phyloP scores from a whole-genome alignment of 345 rosid genomes.

The Melaleuca alternifolia region DNA sequence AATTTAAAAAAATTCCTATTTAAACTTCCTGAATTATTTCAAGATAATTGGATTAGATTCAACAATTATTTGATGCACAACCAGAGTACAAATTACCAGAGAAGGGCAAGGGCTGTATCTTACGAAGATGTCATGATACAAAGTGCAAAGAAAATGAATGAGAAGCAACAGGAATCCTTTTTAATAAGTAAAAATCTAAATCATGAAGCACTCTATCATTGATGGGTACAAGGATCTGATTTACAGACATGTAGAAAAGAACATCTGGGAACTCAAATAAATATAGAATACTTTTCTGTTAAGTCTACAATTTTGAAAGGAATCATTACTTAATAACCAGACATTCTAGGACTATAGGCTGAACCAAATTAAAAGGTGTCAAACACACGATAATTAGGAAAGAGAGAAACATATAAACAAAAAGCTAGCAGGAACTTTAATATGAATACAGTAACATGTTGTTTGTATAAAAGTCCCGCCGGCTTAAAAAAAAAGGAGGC shows the following conservation, averaged over 20 bases:
- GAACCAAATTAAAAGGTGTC: neutral
- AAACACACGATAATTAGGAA: neutral
- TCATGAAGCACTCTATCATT: neutral
- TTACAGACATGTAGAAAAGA: neutral
- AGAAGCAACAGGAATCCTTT: neutral
- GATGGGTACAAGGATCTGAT: neutral
- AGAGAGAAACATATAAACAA: neutral
- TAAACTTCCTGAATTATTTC: neutral
- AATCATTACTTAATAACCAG: neutral
- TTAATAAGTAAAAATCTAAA: neutral
- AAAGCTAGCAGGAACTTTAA: neutral
- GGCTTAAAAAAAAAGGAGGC: slow-evolving; percentile 14
- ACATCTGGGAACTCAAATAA: neutral
- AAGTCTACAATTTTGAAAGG: neutral
- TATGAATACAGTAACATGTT: neutral
- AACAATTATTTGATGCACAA: neutral
- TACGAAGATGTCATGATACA: neutral
- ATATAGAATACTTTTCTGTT: neutral
- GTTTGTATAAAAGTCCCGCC: neutral
- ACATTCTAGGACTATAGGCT: neutral
- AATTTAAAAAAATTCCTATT: neutral
- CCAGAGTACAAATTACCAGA: neutral
- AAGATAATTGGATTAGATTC: neutral
- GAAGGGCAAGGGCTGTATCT: neutral
- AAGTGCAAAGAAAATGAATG: neutral